Evolutionary conservation across 352 stramenopile species (phyloP).

Genomic region (Pythium apleroticum): DNA sequence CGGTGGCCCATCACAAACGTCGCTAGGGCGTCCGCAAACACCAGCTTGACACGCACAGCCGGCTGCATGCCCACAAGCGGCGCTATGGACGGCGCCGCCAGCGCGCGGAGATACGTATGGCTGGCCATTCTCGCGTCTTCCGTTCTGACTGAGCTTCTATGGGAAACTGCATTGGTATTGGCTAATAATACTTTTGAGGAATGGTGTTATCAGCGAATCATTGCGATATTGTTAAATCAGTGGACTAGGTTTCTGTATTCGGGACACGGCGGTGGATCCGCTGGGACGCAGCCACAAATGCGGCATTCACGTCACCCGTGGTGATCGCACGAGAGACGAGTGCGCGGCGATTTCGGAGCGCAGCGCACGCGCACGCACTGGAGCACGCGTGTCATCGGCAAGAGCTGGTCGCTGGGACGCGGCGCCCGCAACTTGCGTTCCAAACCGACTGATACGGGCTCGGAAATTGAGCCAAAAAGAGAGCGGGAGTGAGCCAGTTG

Average conservation of each 20-base stretch:
- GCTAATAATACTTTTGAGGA: constrained; percentile 2
- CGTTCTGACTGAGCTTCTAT: background rate
- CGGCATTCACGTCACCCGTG: background rate
- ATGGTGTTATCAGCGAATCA: constrained; percentile 6
- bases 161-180: constrained; percentile 4
- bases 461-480: background rate
- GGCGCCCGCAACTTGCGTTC: background rate
- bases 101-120: constrained; percentile 4
- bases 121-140: constrained; percentile 10
- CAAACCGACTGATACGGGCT: background rate
- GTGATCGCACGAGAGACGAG: background rate
- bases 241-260: background rate
- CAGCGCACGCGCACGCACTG: background rate
- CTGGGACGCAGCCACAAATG: constrained; percentile 12
- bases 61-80: background rate
- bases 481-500: background rate
- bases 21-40: constrained; percentile 57
- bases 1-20: constrained; percentile 41
- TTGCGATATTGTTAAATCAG: constrained; percentile 6
- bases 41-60: constrained; percentile 39
- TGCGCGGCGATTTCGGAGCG: background rate
- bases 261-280: constrained; percentile 11
- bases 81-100: background rate
- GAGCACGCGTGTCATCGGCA: background rate
- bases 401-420: background rate